Evolutionary conservation across 148 eudicot genomes (phyloP), one percentile per base, ranked within the genome.

Genomic region (Limonium bicolor): DNA sequence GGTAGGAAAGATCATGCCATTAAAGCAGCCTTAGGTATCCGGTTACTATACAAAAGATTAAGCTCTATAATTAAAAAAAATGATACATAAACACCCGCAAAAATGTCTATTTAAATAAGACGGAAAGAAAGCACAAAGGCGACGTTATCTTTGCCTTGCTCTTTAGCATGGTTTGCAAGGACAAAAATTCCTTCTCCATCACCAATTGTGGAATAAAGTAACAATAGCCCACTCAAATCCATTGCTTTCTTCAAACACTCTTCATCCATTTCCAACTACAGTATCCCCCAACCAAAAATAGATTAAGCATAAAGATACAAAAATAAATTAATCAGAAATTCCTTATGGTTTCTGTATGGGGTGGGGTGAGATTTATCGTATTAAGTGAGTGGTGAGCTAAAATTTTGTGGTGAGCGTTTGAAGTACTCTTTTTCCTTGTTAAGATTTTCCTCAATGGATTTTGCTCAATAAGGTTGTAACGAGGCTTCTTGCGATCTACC

Each of bases 1-100:
- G 97, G 97, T 49, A 88, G 87, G 63, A 83, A 83, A 48, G 97
- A 88, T 40, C 94, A 71, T 22, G 92, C 97, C 94, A 88, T 77
- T 55, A 88, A 54, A 70, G 94, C 94, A 66, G 94, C 97, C 59
- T 88, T 94, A 31, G 92, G 97, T 56, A 88, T 80, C 59, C 97
- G 86, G 51, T 88, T 88, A 72, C 92, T 86, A 85, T 61, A 71
- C 56, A 41, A 19, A 60, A 34, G 46, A 60, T 29, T 27, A 32
- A 48, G 39, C 2, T 58, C 68, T 32, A 41, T 41, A 51, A 29
- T 30, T 11, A 7, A 19, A 52, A 32, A 7, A 51, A 17, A 39
- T 5, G 8, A n/a, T 7, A 35, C 32, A 48, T 35, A 19, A 5
- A 36, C 7, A 27, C 12, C 14, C 7, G 2, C 52, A 24, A 24